Evolutionary conservation across 495 filamentous ascomycete genomes (phyloP), one percentile per base, ranked within the genome.

Genomic region (Chaetomidium leptoderma): DNA sequence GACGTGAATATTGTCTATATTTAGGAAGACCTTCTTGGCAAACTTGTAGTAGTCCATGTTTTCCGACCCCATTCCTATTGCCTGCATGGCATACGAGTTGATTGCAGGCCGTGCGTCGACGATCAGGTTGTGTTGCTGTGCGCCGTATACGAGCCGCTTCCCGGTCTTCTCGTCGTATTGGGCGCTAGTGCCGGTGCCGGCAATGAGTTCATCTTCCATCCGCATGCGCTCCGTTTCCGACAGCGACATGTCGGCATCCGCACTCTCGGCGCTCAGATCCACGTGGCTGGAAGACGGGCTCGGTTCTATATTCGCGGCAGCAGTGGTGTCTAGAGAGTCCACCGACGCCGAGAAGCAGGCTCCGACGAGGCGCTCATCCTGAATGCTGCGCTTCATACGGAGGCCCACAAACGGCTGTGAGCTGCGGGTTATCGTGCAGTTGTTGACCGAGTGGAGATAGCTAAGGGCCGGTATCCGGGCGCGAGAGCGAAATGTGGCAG

Each of bases 1-100:
- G 54, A 97, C 92, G 68, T 99, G 93, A 58, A 99, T 97, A 62
- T 99, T 99, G 68, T 95, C 93, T 66, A 99, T 99, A 44, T 92
- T 92, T n/a, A 99, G 79, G 64, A 93, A 97, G 0, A 86, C 89
- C 67, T 96, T 96, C 39, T 89, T 90, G 29, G 90, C 90, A 65
- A 90, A 91, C 49, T 85, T 87, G 70, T 99, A 99, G 69, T 97
- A 89, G 50, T 96, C 91, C 90, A 97, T 96, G 62, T 97, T 97
- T 68, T 99, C 93, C 0, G 91, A 96, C 4, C 93, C 93, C 63
- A 91, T 83, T 2, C 93, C 93, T 61, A 93, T 86, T 9, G 90
- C 89, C 72, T 97, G 91, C 89, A 96, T 99, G 13, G 91, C 92
- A 55, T 88, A 83, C 1, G 95, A 95, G 73, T 99, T 99, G 58